Conservation (phyloP, 2,329 filamentous ascomycete genomes). For the Penicillium sp. region DNA sequence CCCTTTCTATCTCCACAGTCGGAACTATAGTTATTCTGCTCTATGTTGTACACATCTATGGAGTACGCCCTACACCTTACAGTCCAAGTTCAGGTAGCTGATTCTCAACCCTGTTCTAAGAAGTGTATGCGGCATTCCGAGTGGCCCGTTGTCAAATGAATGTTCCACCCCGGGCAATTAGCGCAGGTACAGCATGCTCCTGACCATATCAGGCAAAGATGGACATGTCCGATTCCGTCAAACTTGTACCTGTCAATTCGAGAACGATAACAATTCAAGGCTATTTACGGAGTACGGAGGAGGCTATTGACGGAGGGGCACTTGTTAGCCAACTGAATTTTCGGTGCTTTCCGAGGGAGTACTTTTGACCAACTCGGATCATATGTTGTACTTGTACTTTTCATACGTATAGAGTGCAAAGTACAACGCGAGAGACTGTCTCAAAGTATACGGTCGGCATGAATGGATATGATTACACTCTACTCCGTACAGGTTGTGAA, state of each 20-base stretch:
- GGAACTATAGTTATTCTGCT: background rate
- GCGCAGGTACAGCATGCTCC: slow-evolving; percentile 9
- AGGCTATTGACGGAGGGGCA: too few relatives aligned
- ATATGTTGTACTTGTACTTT: background rate
- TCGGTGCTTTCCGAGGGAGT: background rate
- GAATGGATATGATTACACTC: background rate
- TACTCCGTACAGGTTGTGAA: background rate
- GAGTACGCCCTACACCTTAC: background rate
- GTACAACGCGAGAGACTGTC: background rate
- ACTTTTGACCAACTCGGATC: background rate
- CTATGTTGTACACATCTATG: background rate
- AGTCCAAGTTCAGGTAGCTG: background rate
- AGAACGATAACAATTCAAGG: background rate
- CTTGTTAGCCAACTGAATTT: background rate
- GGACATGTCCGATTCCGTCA: slow-evolving; percentile 1
- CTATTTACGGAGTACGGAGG: too few relatives aligned
- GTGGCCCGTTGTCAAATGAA: slow-evolving; percentile 8
- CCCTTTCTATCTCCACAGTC: background rate
- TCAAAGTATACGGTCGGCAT: background rate
- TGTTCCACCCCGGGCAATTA: slow-evolving; percentile 8
- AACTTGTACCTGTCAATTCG: slow-evolving; percentile 10
- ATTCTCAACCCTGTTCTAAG: background rate
- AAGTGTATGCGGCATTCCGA: slow-evolving; percentile 8
- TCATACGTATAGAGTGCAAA: background rate
- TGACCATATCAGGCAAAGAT: slow-evolving; percentile 12